These are phyloP conservation scores for Globisporangium camurandrum DNA, from an alignment of 352 stramenopile genomes.

Conservation along the genomic window DNA sequence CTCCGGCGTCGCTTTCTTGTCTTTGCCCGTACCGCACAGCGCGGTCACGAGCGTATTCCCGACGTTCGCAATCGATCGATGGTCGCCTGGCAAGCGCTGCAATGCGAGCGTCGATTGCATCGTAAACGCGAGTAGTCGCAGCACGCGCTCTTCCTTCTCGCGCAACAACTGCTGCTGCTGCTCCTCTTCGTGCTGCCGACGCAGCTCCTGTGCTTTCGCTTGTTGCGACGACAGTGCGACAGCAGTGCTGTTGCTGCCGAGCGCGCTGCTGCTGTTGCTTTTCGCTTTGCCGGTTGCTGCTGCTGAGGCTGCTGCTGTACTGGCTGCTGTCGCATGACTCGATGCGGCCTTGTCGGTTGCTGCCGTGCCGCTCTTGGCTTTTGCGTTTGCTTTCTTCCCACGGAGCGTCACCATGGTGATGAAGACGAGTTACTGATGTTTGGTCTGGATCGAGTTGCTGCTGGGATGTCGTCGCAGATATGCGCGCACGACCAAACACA, in stretches of 20 bases:
- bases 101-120: conserved; percentile 31
- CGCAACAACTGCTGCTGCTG: conserved; percentile 19
- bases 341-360: conserved; percentile 25
- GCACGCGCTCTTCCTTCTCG: conserved; percentile 34
- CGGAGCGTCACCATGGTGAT: conserved; percentile 79
- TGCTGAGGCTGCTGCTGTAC: too few species aligned
- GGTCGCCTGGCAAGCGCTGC: conserved; percentile 8
- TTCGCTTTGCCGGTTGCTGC: conserved; percentile 13
- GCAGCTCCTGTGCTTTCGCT: conserved; percentile 16
- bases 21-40: conserved; percentile 42
- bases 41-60: conserved; percentile 49
- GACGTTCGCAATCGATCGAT: conserved; percentile 16
- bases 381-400: conserved; percentile 62
- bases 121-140: conserved; percentile 40
- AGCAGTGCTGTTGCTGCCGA: neutral
- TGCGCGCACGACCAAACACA: neutral
- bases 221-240: conserved; percentile 6
- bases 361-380: conserved; percentile 38
- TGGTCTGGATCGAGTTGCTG: neutral
- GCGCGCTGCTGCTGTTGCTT: conserved; percentile 6
- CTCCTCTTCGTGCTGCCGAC: conserved; percentile 21
- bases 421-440: too few species aligned
- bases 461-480: neutral
- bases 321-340: too few species aligned
- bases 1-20: conserved; percentile 28